These are phyloP conservation scores for Candida lessepsii DNA, from an alignment of 805 yeast species.

Conservation along the genomic window DNA sequence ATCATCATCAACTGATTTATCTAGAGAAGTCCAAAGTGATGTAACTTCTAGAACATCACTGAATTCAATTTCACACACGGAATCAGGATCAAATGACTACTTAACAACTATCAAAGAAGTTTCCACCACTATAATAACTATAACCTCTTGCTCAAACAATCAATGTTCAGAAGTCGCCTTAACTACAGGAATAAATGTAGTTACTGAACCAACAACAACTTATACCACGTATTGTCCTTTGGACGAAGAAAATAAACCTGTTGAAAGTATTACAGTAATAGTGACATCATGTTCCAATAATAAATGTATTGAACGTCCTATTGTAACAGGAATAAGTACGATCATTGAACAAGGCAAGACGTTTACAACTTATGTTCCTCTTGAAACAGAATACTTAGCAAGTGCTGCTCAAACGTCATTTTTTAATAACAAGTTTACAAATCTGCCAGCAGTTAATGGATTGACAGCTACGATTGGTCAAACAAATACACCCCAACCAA, in stretches of 20 bases:
- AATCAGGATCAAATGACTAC: no score
- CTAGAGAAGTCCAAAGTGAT: no score
- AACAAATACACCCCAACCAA: no score
- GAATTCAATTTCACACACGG: no score
- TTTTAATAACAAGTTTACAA: no score
- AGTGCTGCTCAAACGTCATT: no score
- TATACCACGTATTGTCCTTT: conserved; percentile 8
- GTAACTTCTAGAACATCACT: no score
- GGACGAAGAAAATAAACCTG: conserved; percentile 2
- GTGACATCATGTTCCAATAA: conserved; percentile 35
- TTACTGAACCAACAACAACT: conserved; percentile 8
- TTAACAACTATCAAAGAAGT: no score
- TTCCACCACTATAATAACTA: conserved; percentile 1
- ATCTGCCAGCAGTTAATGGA: no score
- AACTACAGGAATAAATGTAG: conserved; percentile 13
- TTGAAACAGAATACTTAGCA: no score
- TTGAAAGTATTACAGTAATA: conserved; percentile 29
- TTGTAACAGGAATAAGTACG: conserved; percentile 27
- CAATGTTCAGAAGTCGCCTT: not conserved
- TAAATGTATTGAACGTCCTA: conserved; percentile 26
- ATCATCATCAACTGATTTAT: no score
- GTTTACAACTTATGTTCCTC: conserved; percentile 32
- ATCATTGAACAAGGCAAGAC: conserved; percentile 17
- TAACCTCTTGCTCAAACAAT: not conserved
- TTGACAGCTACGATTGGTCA: no score